Evolutionary conservation across 139 green algal genomes (phyloP).

Genomic region (Yamagishiella unicocca): DNA sequence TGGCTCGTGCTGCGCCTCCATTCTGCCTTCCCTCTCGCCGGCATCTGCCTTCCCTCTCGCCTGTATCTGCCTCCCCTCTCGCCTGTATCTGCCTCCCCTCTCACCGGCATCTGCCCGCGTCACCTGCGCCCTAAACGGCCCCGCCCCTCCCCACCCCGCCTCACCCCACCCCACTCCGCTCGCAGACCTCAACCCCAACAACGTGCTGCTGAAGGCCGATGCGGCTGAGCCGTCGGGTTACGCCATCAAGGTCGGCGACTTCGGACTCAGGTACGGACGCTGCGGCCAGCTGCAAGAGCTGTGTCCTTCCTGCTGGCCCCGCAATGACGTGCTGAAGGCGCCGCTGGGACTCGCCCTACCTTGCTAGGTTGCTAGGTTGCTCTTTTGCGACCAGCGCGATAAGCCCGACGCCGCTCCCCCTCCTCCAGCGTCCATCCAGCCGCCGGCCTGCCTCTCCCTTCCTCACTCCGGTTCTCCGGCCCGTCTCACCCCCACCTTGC

Average conservation of each 20-base stretch:
- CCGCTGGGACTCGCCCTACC: background rate
- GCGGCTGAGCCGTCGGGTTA: background rate
- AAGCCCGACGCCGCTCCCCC: too few relatives aligned
- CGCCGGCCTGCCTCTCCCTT: too few relatives aligned
- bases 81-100: background rate
- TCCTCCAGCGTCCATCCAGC: too few relatives aligned
- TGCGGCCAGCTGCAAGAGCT: background rate
- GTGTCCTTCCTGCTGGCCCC: background rate
- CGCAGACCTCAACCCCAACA: conserved; percentile 47
- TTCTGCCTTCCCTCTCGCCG: too few relatives aligned
- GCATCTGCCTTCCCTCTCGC: background rate
- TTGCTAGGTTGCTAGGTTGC: background rate
- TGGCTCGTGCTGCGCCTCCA: too few relatives aligned
- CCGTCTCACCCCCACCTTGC: background rate
- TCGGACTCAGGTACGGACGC: conserved; percentile 33
- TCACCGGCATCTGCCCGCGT: background rate
- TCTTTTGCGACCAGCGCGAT: background rate
- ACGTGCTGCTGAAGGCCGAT: conserved; percentile 56
- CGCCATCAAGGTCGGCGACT: conserved; percentile 36
- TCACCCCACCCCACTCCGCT: background rate
- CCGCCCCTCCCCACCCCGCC: background rate
- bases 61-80: background rate
- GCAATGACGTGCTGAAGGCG: background rate
- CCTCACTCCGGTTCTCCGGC: too few relatives aligned
- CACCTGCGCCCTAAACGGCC: background rate